Evolutionary conservation across 2,329 filamentous ascomycete genomes (phyloP).

Genomic region (Chalara sp.): DNA sequence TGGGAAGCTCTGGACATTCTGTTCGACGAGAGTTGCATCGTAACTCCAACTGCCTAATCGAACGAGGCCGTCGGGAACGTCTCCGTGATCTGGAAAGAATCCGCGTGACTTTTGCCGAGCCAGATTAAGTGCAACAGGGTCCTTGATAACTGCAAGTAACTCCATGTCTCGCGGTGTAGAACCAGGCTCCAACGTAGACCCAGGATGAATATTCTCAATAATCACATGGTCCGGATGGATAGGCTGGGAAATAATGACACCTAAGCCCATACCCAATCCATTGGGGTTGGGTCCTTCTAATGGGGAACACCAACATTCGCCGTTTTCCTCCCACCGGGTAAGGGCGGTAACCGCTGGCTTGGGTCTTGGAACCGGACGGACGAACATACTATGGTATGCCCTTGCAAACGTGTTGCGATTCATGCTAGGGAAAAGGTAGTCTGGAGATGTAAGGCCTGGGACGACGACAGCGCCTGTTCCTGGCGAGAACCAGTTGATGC

Average conservation of each 20-base stretch:
- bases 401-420: slow-evolving; percentile 19
- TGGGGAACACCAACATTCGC: slow-evolving; percentile 81
- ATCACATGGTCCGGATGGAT: slow-evolving; percentile 64
- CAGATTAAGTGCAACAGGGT: slow-evolving; percentile 28
- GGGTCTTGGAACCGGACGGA: slow-evolving; percentile 16
- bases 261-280: slow-evolving; percentile 53
- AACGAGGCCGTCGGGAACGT: slow-evolving; percentile 37
- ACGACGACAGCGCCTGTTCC: slow-evolving; percentile 63
- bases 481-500: slow-evolving; percentile 67
- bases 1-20: slow-evolving; percentile 43
- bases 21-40: slow-evolving; percentile 30
- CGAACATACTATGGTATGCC: slow-evolving; percentile 17
- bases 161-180: slow-evolving; percentile 63
- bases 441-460: slow-evolving; percentile 50
- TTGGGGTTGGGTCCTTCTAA: slow-evolving; percentile 29
- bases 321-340: slow-evolving; percentile 65
- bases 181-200: slow-evolving; percentile 53
- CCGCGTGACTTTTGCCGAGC: slow-evolving; percentile 28
- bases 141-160: slow-evolving; percentile 55
- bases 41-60: slow-evolving; percentile 53
- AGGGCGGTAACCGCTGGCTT: slow-evolving; percentile 51
- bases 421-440: slow-evolving; percentile 33
- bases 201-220: slow-evolving; percentile 62
- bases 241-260: slow-evolving; percentile 49
- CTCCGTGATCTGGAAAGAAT: slow-evolving; percentile 30